phyloP scores from a whole-genome alignment of 768 basidiomycete species.

The Ramaria rubella region DNA sequence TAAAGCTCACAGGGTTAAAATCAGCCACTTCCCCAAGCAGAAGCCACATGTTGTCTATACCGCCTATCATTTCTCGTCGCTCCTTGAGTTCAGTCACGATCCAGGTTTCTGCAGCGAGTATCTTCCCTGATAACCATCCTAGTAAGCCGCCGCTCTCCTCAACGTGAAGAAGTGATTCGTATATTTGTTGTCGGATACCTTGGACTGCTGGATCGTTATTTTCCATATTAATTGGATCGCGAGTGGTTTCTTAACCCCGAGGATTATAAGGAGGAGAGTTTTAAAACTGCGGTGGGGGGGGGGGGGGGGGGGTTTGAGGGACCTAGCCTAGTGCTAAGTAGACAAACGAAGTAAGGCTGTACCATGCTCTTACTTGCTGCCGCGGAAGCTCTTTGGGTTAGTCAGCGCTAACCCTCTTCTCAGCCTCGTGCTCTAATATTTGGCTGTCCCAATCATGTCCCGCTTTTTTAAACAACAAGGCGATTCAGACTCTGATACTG shows the following conservation, averaged over 20 bases:
- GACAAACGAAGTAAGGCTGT: too few species aligned
- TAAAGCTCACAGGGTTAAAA: slow-evolving; percentile 1
- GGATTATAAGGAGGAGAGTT: too few species aligned
- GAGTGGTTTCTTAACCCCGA: too few species aligned
- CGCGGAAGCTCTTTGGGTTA: too few species aligned
- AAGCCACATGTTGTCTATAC: slow-evolving; percentile 1
- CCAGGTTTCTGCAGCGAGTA: background rate
- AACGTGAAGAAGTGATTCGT: background rate
- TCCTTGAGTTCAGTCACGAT: background rate
- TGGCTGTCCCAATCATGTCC: slow-evolving; percentile 62
- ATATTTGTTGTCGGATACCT: background rate
- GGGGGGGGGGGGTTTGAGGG: too few species aligned
- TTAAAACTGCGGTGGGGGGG: too few species aligned
- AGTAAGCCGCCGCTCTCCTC: background rate
- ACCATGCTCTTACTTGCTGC: too few species aligned
- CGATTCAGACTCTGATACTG: slow-evolving; percentile 72
- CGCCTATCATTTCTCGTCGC: slow-evolving; percentile 1
- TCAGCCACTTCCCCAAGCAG: background rate
- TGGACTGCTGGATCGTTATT: too few species aligned
- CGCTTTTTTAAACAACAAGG: slow-evolving; percentile 84
- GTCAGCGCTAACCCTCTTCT: too few species aligned
- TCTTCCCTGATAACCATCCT: background rate
- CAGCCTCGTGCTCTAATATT: too few species aligned
- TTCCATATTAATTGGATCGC: too few species aligned
- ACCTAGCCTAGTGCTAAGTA: too few species aligned